Percentiles rank a stretch among this genome's conserved stretches.
phyloP scores from a whole-genome alignment of 73 alveolate genomes.

The Paraurostyla sp. region DNA sequence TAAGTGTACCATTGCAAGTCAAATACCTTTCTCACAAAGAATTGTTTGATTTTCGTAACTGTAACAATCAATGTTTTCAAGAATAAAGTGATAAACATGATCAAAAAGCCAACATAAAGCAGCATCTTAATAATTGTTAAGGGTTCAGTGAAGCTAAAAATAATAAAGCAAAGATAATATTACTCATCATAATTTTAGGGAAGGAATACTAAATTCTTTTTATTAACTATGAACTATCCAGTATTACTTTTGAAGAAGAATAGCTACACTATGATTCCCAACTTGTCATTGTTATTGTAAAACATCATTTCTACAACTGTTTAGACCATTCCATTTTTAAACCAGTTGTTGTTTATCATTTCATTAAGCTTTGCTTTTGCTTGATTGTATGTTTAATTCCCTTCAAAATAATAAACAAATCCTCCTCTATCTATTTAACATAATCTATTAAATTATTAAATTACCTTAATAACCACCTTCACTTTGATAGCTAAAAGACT shows the following conservation, averaged over 20 bases:
- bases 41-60: background rate
- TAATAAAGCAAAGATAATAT: background rate
- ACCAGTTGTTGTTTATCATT: conserved; percentile 47
- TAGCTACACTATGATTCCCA: conserved; percentile 30
- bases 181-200: conserved; percentile 60
- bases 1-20: conserved; percentile 53
- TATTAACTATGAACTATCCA: conserved; percentile 47
- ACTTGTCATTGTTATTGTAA: conserved; percentile 63
- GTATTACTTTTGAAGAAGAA: conserved; percentile 34
- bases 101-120: conserved; percentile 45
- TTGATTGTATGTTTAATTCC: conserved; percentile 30
- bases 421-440: too few species aligned
- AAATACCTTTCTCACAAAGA: background rate
- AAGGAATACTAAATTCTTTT: background rate
- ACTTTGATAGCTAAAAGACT: background rate
- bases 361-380: background rate
- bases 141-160: conserved; percentile 51
- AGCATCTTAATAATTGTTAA: conserved; percentile 21
- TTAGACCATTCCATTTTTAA: conserved; percentile 18
- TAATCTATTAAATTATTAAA: too few species aligned
- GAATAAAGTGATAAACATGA: conserved; percentile 41
- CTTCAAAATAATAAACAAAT: conserved; percentile 42
- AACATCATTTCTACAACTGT: conserved; percentile 66
- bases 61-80: background rate
- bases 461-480: conserved; percentile 51